Evolutionary conservation across 164 flowering plant genomes (phyloP).

Genomic region (grape (Vitis vinifera)): DNA sequence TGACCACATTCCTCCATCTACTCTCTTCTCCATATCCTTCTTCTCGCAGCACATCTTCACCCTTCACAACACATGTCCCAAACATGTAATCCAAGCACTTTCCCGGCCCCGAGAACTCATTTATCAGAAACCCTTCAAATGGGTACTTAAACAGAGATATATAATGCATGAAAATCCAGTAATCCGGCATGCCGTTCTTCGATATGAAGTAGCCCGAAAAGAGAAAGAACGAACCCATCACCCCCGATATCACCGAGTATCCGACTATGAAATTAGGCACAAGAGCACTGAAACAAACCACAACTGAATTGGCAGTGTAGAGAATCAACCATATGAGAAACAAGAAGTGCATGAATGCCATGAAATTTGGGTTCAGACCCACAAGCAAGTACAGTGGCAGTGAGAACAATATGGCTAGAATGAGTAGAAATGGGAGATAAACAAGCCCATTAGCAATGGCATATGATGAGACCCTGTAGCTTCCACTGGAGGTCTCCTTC

Average conservation of each 20-base stretch:
- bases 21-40: conserved; percentile 71
- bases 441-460: conserved; percentile 85
- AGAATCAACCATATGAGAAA: conserved; percentile 78
- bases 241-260: conserved; percentile 79
- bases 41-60: conserved; percentile 76
- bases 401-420: conserved; percentile 67
- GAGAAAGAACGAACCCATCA: conserved; percentile 91
- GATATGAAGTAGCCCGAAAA: conserved; percentile 96
- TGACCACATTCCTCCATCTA: conserved; percentile 71
- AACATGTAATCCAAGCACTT: conserved; percentile 76
- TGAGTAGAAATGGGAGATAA: conserved; percentile 79
- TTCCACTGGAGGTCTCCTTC: conserved; percentile 88
- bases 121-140: conserved; percentile 89
- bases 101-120: conserved; percentile 69
- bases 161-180: conserved; percentile 94
- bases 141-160: conserved; percentile 92
- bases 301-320: conserved; percentile 91
- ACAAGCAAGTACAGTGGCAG: conserved; percentile 86
- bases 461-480: conserved; percentile 89
- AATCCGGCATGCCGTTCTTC: conserved; percentile 66
- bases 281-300: conserved; percentile 90
- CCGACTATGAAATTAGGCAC: conserved; percentile 96
- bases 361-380: conserved; percentile 57
- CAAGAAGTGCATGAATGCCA: conserved; percentile 64
- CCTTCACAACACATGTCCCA: conserved; percentile 64